These are phyloP conservation scores for Diaporthe sp. DNA, from an alignment of 2,329 filamentous ascomycete genomes.

Conservation along the genomic window DNA sequence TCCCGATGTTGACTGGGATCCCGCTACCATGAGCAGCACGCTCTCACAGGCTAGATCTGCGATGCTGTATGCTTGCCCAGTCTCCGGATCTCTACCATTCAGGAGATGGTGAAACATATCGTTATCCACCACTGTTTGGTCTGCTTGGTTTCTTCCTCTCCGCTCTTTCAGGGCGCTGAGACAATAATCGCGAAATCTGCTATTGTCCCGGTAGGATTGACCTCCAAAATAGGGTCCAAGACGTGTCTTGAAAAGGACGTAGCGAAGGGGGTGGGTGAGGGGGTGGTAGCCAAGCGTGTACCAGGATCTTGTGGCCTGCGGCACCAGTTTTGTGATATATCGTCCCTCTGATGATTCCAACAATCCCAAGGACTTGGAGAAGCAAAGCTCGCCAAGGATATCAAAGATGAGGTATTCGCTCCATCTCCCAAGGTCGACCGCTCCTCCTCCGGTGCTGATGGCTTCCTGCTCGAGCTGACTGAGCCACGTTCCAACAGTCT, in stretches of 20 bases:
- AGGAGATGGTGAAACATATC: not conserved
- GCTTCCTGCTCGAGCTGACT: not conserved
- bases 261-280: not conserved
- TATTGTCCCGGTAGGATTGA: not conserved
- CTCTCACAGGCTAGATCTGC: conserved; percentile 4
- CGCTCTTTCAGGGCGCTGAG: conserved; percentile 8
- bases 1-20: not conserved
- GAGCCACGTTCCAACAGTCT: not conserved
- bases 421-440: conserved; percentile 2
- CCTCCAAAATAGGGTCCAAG: conserved; percentile 2
- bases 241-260: not conserved
- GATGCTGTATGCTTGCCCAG: conserved; percentile 1
- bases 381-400: not conserved
- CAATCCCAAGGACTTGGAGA: not conserved
- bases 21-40: conserved; percentile 13
- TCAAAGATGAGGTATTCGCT: conserved; percentile 16
- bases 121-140: not conserved
- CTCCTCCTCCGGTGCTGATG: not conserved
- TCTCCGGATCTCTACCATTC: conserved; percentile 10
- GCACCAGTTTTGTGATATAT: not conserved
- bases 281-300: conserved; percentile 5
- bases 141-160: not conserved
- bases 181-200: conserved; percentile 1
- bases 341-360: not conserved
- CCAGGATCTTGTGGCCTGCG: conserved; percentile 4